A percentile compares a stretch with the other conserved stretches of the same genome.
Evolutionary conservation across 2,329 filamentous ascomycete species (phyloP).

Genomic region (Fusarium sterilihyphosum): DNA sequence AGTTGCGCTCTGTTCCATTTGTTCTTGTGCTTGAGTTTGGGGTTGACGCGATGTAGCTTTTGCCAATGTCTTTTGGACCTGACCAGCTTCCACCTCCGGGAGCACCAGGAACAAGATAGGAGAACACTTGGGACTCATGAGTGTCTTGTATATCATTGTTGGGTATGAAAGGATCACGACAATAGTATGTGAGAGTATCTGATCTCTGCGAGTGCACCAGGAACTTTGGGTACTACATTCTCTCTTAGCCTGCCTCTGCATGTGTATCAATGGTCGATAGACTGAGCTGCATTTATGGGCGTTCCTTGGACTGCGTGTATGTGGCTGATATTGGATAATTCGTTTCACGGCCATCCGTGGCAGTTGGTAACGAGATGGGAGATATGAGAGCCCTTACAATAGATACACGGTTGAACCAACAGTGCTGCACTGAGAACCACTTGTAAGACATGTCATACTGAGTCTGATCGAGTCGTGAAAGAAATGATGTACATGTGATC

Average conservation of each 20-base stretch:
- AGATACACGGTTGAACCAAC: neutral
- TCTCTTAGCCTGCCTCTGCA: neutral
- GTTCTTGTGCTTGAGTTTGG: neutral
- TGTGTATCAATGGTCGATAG: constrained; percentile 1
- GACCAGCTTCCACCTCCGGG: constrained; percentile 61
- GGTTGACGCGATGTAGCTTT: constrained; percentile 57
- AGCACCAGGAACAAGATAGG: constrained; percentile 2
- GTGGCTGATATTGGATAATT: neutral
- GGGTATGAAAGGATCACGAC: neutral
- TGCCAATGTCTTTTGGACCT: constrained; percentile 75
- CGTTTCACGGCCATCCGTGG: neutral
- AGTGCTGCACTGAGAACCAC: neutral
- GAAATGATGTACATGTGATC: constrained; percentile 1
- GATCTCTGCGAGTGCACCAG: neutral
- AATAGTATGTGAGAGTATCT: neutral
- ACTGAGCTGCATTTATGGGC: neutral
- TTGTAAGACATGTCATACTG: neutral
- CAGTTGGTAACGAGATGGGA: neutral
- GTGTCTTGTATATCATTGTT: neutral
- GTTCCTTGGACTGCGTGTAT: constrained; percentile 4
- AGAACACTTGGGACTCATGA: neutral
- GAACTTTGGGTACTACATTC: neutral
- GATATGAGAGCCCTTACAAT: neutral
- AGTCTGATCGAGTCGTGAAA: neutral
- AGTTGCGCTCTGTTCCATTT: constrained; percentile 30